phyloP scores from a whole-genome alignment of 805 yeast species.

The Schwanniomyces pseudopolymorphus region DNA sequence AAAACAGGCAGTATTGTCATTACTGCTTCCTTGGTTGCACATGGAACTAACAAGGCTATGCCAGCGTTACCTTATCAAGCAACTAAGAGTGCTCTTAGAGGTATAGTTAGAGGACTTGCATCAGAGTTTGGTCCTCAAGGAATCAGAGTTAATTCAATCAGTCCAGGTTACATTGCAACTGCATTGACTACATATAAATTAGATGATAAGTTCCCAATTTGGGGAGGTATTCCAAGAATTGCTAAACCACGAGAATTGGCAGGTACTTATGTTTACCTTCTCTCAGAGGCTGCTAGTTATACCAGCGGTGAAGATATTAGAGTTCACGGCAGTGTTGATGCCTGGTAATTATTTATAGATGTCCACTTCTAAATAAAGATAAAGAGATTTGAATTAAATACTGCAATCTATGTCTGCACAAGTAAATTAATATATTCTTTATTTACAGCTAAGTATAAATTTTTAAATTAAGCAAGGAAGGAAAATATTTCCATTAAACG shows the following conservation, averaged over 20 bases:
- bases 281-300: slow-evolving; percentile 76
- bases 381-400: no score
- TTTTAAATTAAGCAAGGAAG: no score
- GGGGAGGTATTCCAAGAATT: slow-evolving; percentile 25
- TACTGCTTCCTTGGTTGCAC: slow-evolving; percentile 40
- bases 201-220: slow-evolving; percentile 7
- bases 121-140: slow-evolving; percentile 48
- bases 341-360: no score
- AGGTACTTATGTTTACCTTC: slow-evolving; percentile 78
- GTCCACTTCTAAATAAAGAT: no score
- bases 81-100: slow-evolving; percentile 42
- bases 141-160: slow-evolving; percentile 66
- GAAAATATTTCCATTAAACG: no score
- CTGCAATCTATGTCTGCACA: no score
- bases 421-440: no score
- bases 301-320: slow-evolving; percentile 76
- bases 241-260: slow-evolving; percentile 72
- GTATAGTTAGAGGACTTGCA: slow-evolving; percentile 34
- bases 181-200: slow-evolving; percentile 48
- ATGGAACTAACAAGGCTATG: slow-evolving; percentile 36
- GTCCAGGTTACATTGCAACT: slow-evolving; percentile 73
- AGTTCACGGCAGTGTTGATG: slow-evolving; percentile 67
- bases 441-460: no score
- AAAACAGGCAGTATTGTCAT: slow-evolving; percentile 42
- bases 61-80: slow-evolving; percentile 40